A percentile compares a stretch with the other conserved stretches of the same genome.
These are phyloP conservation scores for Zalaria sp. DNA, from an alignment of 2,329 filamentous ascomycete species.

Conservation along the genomic window DNA sequence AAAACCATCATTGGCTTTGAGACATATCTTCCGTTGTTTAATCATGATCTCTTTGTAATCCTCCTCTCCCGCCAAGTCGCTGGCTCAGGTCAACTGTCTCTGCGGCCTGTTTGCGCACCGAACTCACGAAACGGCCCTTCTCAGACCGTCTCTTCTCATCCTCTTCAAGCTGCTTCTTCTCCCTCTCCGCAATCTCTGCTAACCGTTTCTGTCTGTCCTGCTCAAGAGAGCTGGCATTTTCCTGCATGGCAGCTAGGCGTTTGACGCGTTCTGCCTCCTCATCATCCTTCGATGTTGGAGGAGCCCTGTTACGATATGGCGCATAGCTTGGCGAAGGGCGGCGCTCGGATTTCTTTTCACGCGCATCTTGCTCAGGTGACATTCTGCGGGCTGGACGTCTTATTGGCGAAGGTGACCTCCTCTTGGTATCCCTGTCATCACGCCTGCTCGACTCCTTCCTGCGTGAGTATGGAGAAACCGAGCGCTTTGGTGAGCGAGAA, in stretches of 20 bases:
- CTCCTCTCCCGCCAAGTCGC: conserved; percentile 6
- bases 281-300: background rate
- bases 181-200: conserved; percentile 49
- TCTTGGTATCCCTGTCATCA: conserved; percentile 1
- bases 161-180: conserved; percentile 48
- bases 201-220: conserved; percentile 55
- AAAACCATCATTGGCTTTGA: no score
- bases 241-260: conserved; percentile 26
- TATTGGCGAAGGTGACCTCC: background rate
- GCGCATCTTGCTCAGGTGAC: conserved; percentile 8
- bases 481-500: conserved; percentile 6
- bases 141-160: conserved; percentile 40
- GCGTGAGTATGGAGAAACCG: conserved; percentile 2
- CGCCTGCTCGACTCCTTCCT: background rate
- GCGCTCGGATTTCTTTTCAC: conserved; percentile 5
- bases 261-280: conserved; percentile 19
- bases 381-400: conserved; percentile 7
- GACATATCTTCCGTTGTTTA: background rate
- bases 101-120: conserved; percentile 17
- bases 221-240: conserved; percentile 46
- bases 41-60: conserved; percentile 5
- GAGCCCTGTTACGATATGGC: background rate
- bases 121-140: conserved; percentile 20
- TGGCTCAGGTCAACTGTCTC: conserved; percentile 5
- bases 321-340: conserved; percentile 4